A percentile compares a stretch with the other conserved stretches of the same genome.
These are phyloP conservation scores for Septoria linicola DNA, from an alignment of 2,329 filamentous ascomycete genomes.

Conservation along the genomic window DNA sequence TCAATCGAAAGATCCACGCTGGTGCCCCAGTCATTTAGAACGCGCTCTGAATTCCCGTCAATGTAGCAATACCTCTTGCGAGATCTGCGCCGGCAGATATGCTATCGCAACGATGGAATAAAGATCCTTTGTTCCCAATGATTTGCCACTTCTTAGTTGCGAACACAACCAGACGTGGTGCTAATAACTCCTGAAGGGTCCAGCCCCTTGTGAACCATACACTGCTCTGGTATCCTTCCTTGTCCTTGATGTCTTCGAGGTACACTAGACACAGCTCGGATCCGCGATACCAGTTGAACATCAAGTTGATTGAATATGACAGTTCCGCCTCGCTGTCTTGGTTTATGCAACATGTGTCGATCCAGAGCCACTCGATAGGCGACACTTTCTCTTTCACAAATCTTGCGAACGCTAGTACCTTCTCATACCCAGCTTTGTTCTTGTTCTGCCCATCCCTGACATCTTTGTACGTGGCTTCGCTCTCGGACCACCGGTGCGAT, in stretches of 20 bases:
- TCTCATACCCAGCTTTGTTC: constrained; percentile 20
- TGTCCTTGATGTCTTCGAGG: constrained; percentile 20
- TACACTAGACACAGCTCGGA: constrained; percentile 25
- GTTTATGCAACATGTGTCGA: constrained; percentile 32
- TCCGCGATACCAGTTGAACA: constrained; percentile 28
- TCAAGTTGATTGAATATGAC: constrained; percentile 26
- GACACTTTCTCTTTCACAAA: constrained; percentile 18
- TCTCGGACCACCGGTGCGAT: constrained; percentile 24
- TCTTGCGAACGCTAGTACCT: constrained; percentile 23
- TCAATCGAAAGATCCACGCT: constrained; percentile 15
- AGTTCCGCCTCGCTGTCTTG: constrained; percentile 25
- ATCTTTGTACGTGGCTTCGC: constrained; percentile 21
- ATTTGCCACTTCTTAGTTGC: constrained; percentile 25
- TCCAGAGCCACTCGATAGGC: constrained; percentile 25
- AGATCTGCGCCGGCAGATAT: constrained; percentile 9
- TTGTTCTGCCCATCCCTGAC: constrained; percentile 15
- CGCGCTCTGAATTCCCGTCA: constrained; percentile 19
- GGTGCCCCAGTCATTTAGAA: constrained; percentile 17
- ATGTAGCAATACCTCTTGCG: constrained; percentile 13
- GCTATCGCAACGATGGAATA: not conserved
- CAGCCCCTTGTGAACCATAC: constrained; percentile 30
- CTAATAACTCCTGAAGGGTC: constrained; percentile 32
- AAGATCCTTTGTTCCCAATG: constrained; percentile 27
- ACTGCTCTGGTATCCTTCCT: constrained; percentile 13
- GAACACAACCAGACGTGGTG: constrained; percentile 24